A percentile compares a stretch with the other conserved stretches of the same genome.
phyloP scores from a whole-genome alignment of 2,329 filamentous ascomycete species.

The Neofusicoccum sp. region DNA sequence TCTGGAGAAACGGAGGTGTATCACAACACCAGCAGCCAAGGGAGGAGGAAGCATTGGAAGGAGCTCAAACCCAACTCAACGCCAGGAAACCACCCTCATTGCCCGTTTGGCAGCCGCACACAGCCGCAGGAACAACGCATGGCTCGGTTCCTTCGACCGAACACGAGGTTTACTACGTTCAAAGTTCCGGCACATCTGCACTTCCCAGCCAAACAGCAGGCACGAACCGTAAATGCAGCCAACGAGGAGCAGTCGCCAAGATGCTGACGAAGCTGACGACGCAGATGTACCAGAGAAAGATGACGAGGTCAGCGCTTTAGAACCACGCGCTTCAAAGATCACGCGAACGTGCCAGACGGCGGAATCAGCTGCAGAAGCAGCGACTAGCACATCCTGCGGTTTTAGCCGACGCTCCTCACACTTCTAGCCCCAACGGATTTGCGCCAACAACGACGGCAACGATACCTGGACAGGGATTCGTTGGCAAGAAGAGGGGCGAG shows the following conservation, averaged over 20 bases:
- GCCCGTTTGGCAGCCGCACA: no score
- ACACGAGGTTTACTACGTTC: conserved; percentile 11
- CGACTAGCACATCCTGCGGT: no score
- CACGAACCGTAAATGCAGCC: not conserved
- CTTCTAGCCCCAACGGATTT: no score
- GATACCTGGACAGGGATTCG: no score
- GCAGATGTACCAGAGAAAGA: no score
- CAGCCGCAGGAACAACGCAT: not conserved
- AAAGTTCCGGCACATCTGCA: not conserved
- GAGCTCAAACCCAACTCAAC: not conserved
- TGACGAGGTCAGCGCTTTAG: not conserved
- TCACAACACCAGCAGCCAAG: no score
- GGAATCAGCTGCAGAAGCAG: not conserved
- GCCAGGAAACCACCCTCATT: no score
- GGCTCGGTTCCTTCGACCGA: not conserved
- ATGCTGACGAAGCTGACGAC: not conserved
- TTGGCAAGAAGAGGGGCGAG: no score
- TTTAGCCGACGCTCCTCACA: no score
- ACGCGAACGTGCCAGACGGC: not conserved
- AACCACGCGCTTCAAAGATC: not conserved
- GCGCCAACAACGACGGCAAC: no score
- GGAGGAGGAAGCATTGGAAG: not conserved
- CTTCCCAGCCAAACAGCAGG: not conserved
- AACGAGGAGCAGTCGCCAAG: not conserved
- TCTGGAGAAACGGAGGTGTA: not conserved